Evolutionary conservation across 129 eudicot species (phyloP).

Genomic region (Erigeron canadensis): DNA sequence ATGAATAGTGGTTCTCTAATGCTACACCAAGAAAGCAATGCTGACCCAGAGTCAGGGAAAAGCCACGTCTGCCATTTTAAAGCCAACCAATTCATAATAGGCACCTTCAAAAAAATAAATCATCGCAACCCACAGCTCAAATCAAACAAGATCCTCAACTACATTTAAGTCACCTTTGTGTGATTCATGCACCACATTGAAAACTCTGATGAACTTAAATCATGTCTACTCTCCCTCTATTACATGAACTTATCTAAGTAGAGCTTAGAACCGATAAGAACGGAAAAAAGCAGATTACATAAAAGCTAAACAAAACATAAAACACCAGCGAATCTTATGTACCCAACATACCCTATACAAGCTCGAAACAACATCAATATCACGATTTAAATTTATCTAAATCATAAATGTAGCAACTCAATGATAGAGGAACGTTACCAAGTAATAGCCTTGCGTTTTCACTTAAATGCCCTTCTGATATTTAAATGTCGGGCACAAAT

Average conservation of each 20-base stretch:
- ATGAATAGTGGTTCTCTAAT: conserved; percentile 62
- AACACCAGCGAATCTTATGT: neutral
- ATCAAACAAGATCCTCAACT: conserved; percentile 37
- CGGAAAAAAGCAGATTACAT: neutral
- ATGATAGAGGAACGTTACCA: neutral
- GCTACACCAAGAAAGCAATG: conserved; percentile 94
- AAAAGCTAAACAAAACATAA: neutral
- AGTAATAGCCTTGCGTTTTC: neutral
- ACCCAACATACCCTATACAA: neutral
- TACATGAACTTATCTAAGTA: conserved; percentile 18
- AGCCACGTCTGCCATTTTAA: conserved; percentile 95
- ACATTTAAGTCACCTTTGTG: conserved; percentile 42
- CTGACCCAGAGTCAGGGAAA: conserved; percentile 68
- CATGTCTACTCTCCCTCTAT: conserved; percentile 40
- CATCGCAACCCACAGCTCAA: conserved; percentile 68
- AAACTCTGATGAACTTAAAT: conserved; percentile 31
- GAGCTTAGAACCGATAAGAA: conserved; percentile 3
- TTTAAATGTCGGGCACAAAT: neutral
- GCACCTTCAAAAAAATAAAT: conserved; percentile 76
- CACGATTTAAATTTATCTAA: neutral
- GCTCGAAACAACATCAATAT: neutral
- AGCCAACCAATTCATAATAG: conserved; percentile 92
- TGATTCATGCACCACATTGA: conserved; percentile 40
- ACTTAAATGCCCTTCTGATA: neutral
- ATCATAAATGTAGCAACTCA: neutral